These are phyloP conservation scores for Ceratocystis destructans DNA, from an alignment of 2,329 filamentous ascomycete species.

Conservation along the genomic window DNA sequence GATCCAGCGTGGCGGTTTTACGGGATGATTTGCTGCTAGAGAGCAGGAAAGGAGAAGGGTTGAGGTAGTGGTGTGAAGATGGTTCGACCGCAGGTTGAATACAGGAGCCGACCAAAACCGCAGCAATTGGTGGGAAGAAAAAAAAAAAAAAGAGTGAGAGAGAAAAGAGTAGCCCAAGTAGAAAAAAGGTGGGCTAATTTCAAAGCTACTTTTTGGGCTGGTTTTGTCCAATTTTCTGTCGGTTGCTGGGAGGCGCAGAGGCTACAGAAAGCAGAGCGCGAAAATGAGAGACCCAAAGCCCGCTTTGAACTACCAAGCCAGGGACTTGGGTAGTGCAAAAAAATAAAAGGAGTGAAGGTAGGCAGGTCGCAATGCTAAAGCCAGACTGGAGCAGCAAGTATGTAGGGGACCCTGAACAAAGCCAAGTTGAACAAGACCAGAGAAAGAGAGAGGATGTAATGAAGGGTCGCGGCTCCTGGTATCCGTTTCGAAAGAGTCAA, in stretches of 20 bases:
- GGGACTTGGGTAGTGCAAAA: constrained; percentile 1
- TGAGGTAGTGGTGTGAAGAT: constrained; percentile 6
- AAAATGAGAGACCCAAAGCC: background rate
- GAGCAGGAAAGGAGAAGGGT: background rate
- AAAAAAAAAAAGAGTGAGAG: background rate
- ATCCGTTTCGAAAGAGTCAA: background rate
- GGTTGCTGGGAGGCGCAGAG: background rate
- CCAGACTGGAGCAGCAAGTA: background rate
- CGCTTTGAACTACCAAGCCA: constrained; percentile 1
- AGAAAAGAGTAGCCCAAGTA: background rate
- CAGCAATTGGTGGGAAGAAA: background rate
- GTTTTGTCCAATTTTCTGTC: background rate
- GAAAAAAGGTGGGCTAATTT: background rate
- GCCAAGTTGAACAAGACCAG: background rate
- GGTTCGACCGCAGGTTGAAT: background rate
- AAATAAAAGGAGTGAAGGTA: background rate
- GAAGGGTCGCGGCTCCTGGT: background rate
- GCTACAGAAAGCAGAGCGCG: background rate
- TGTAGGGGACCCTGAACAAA: constrained; percentile 4
- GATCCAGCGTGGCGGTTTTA: constrained; percentile 18
- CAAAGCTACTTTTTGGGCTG: background rate
- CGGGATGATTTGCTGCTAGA: constrained; percentile 6
- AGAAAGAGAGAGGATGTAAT: background rate
- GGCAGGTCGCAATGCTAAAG: constrained; percentile 1
- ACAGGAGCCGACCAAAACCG: constrained; percentile 4